Base-by-base conservation (phyloP, 257 asterid species). In the Apocynum venetum region DNA sequence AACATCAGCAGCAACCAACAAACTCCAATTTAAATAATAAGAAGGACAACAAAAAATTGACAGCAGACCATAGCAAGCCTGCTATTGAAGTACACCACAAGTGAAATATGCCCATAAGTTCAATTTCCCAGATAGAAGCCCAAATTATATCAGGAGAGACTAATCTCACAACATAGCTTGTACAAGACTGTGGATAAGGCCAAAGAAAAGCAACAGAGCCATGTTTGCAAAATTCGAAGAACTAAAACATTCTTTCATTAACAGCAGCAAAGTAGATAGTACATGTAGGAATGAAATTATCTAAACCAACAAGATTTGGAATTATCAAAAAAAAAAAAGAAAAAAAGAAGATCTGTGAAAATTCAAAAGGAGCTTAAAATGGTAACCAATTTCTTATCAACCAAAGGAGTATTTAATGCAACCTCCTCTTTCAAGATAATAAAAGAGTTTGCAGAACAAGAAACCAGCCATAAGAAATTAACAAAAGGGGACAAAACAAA, bases 401-500 rank as follows among this genome's bases (percentile, higher is more conserved):
- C 56, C 17, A 56, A 77, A 77, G 73, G 44, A 72, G 72, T 52
- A 57, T 71, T 65, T 78, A 77, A 85, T 4, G 13, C 49, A 77
- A 76, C 79, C 77, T 81, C 68, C 75, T 80, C 31, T 25, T 83
- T 40, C 8, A 57, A 31, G 79, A 67, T 44, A 3, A 13, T 51
- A 43, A 70, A 82, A 40, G 2, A 36, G 57, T n/a, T 8, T 75
- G 48, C 71, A 14, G 0, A 61, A 48, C 48, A 3, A 13, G 35
- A 72, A n/a, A 74, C 75, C 60, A 80, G 49, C 74, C 80, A 77
- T 67, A 31, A 48, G 63, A 77, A 79, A 20, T 43, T 69, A 67
- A 74, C 35, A 66, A 9, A 74, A 60, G 63, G 78, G 72, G 73
- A n/a, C 73, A 81, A 57, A 17, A 78, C 53, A 85, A 59, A 79